Evolutionary conservation across 768 basidiomycete species (phyloP), one percentile per base, ranked within the genome.

Genomic region (Hemileccinum impolitum): DNA sequence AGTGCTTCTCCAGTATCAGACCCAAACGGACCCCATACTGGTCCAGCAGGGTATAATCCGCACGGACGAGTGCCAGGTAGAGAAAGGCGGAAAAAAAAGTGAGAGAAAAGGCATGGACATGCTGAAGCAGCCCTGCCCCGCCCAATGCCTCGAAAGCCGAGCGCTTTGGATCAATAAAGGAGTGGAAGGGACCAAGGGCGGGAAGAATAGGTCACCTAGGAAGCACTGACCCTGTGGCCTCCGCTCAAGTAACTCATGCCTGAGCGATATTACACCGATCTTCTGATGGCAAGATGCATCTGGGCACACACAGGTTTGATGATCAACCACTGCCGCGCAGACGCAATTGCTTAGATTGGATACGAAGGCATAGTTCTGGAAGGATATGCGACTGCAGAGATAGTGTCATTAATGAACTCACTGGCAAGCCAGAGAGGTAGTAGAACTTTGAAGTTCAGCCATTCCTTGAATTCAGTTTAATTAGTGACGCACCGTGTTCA

Each of bases 41-140:
- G 56, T 6, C 63, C 64, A 32, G 45, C 18, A 12, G 63, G 61
- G 52, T 58, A 46, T 64, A 65, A 25, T 64, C 61, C 15, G 63
- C 60, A 23, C 23, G 34, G 38, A 55, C 48, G n/a, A 57, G 26
- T 10, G 34, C 10, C n/a, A 13, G 38, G 21, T 21, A 50, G 34
- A 55, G 28, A 37, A 32, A 35, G 14, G 45, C 5, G 35, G n/a
- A n/a, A 38, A n/a, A 39, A 45, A 42, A 17, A 56, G 15, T 1
- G 53, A 31, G 26, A 35, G 14, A 31, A 10, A 37, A 38, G 39
- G 26, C 3, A 36, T 30, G 11, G 30, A 40, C 61, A 63, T 60
- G 28, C 18, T 25, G 35, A 48, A 26, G 26, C 13, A 46, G 19
- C 4, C 37, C 32, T 17, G 21, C 47, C 25, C 35, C n/a, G 14